A percentile compares a stretch with the other conserved stretches of the same genome.
Conservation (phyloP, 129 eudicot species). For the Chrysanthemum seticuspe region DNA sequence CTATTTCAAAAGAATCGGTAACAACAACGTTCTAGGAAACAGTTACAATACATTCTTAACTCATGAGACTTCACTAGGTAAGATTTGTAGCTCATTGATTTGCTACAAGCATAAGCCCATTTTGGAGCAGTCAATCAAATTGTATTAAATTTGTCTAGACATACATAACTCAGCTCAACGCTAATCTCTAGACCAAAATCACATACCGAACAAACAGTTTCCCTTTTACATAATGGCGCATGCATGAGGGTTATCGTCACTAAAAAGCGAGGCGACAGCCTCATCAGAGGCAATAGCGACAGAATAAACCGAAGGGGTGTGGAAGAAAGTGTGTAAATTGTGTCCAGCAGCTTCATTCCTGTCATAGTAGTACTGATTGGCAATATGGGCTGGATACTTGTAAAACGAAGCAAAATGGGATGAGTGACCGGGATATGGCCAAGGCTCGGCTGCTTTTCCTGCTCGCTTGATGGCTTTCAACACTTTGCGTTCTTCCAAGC, state of each 20-base stretch:
- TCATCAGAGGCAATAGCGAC: slow-evolving; percentile 89
- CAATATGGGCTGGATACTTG: slow-evolving; percentile 73
- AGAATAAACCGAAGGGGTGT: slow-evolving; percentile 84
- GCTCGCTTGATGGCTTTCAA: slow-evolving; percentile 81
- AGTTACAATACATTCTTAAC: no score
- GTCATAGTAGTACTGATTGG: slow-evolving; percentile 64
- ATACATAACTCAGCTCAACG: slow-evolving; percentile 1
- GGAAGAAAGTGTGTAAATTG: slow-evolving; percentile 67
- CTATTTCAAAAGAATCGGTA: no score
- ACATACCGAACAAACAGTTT: not conserved
- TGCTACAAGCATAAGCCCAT: not conserved
- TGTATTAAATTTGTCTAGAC: slow-evolving; percentile 2
- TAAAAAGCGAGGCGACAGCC: slow-evolving; percentile 79
- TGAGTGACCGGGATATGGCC: slow-evolving; percentile 79
- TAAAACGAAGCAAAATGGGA: slow-evolving; percentile 80
- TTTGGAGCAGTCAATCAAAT: not conserved
- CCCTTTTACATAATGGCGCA: slow-evolving; percentile 60
- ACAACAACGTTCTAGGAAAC: no score
- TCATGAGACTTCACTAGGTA: no score
- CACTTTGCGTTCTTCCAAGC: slow-evolving; percentile 72
- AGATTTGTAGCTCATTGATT: no score
- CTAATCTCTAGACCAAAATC: slow-evolving; percentile 6
- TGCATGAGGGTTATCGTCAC: slow-evolving; percentile 97
- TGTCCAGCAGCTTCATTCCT: slow-evolving; percentile 50
- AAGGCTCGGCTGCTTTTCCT: slow-evolving; percentile 95